Conservation (phyloP, 768 basidiomycete species). For the Leccinellum albellum region DNA sequence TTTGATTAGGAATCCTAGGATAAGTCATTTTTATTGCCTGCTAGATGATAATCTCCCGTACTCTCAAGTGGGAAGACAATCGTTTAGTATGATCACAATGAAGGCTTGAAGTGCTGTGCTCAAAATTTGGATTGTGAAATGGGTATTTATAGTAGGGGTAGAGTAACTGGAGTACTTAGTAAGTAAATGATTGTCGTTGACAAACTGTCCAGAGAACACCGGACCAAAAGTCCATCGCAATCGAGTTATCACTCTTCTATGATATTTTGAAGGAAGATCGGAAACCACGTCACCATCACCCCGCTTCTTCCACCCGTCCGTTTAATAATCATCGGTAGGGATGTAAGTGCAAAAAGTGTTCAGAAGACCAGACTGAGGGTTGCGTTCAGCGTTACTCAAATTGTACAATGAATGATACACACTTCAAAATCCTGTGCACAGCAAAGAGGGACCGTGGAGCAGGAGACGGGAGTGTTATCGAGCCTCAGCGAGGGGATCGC, state of each 20-base stretch:
- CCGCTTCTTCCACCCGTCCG: neutral
- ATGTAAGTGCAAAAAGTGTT: neutral
- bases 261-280: neutral
- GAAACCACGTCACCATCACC: neutral
- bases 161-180: too few relatives aligned
- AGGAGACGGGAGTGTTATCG: neutral
- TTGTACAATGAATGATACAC: neutral
- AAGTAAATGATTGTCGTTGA: neutral
- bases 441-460: neutral
- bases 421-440: neutral
- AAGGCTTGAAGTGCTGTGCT: too few relatives aligned
- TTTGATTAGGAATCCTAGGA: neutral
- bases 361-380: neutral
- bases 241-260: too few relatives aligned
- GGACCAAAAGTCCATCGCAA: neutral
- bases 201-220: neutral
- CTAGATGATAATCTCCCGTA: too few relatives aligned
- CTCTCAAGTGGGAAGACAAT: too few relatives aligned
- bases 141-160: too few relatives aligned
- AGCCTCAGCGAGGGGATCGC: neutral
- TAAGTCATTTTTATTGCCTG: too few relatives aligned
- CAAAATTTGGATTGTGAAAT: too few relatives aligned
- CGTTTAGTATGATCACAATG: too few relatives aligned
- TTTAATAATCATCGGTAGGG: neutral
- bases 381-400: neutral